A percentile compares a stretch with the other conserved stretches of the same genome.
These are phyloP conservation scores for Calonectria montana DNA, from an alignment of 2,329 filamentous ascomycete genomes.

Conservation along the genomic window DNA sequence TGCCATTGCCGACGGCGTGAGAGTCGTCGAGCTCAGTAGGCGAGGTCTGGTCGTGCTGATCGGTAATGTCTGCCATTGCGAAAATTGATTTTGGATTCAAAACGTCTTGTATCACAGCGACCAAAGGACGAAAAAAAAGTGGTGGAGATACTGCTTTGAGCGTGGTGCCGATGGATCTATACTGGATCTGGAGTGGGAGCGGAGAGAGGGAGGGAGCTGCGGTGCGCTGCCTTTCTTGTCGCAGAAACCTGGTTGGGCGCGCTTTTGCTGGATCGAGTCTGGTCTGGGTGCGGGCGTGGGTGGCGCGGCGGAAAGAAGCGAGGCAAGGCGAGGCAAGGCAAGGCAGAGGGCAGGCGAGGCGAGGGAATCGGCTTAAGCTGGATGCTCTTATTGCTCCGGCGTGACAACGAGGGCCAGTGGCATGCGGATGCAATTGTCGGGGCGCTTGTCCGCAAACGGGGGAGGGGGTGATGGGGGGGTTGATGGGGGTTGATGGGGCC, in stretches of 20 bases:
- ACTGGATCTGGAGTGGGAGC: conserved; percentile 72
- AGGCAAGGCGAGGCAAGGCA: conserved; percentile 44
- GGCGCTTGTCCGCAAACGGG: conserved; percentile 42
- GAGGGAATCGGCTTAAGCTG: conserved; percentile 36
- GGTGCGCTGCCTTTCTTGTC: conserved; percentile 60
- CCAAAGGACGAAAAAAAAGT: conserved; percentile 59
- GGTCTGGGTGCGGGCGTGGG: conserved; percentile 46
- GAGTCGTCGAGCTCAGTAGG: conserved; percentile 79
- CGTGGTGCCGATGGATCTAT: conserved; percentile 74
- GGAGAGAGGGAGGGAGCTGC: conserved; percentile 56
- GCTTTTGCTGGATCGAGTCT: conserved; percentile 53
- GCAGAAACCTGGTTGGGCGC: conserved; percentile 67
- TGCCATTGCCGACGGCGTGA: conserved; percentile 80
- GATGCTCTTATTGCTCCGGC: conserved; percentile 36
- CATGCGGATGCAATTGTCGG: conserved; percentile 45
- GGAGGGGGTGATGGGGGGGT: conserved; percentile 24
- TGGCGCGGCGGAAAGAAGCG: conserved; percentile 55
- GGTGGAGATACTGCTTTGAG: conserved; percentile 75
- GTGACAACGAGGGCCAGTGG: conserved; percentile 28
- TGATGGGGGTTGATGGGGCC: conserved; percentile 33
- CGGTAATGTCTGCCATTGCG: conserved; percentile 81
- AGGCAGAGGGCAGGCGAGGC: conserved; percentile 40
- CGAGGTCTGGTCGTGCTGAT: conserved; percentile 81
- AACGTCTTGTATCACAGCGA: conserved; percentile 50
- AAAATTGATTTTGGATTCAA: conserved; percentile 38